These are phyloP conservation scores for Diatrype stigma DNA, from an alignment of 2,329 filamentous ascomycete species.

Conservation along the genomic window DNA sequence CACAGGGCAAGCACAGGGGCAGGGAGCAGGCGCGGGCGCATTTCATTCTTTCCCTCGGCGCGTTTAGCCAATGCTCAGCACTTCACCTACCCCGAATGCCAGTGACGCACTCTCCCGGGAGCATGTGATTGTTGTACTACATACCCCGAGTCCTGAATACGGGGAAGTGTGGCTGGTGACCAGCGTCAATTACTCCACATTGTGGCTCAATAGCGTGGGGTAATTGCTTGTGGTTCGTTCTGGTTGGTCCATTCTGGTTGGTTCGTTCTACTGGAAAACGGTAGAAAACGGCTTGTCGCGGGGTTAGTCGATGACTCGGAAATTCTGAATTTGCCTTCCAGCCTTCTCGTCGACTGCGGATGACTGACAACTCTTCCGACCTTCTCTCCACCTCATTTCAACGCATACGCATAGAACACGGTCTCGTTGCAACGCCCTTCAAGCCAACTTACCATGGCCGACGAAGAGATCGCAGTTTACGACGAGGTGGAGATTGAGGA, in stretches of 20 bases:
- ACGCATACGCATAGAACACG: too few relatives aligned
- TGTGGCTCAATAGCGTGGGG: neutral
- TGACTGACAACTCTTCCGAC: neutral
- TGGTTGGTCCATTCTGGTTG: neutral
- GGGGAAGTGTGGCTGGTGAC: neutral
- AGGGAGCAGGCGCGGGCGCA: neutral
- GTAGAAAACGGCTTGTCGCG: neutral
- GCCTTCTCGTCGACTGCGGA: neutral
- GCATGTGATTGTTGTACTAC: neutral
- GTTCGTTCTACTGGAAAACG: neutral
- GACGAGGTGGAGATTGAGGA: conserved; percentile 99
- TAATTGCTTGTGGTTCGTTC: neutral
- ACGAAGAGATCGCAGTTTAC: conserved; percentile 68
- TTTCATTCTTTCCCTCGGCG: neutral
- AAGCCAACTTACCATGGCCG: conserved; percentile 29
- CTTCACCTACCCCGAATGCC: neutral
- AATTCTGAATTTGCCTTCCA: neutral
- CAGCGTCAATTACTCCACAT: neutral
- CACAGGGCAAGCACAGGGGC: neutral
- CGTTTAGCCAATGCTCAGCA: neutral
- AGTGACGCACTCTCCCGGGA: neutral
- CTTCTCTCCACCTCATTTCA: too few relatives aligned
- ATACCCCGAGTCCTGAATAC: neutral
- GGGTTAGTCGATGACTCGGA: neutral
- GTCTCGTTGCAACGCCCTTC: neutral